Evolutionary conservation across 129 eudicot genomes (phyloP), one percentile per base, ranked within the genome.

Genomic region (Glebionis coronaria): DNA sequence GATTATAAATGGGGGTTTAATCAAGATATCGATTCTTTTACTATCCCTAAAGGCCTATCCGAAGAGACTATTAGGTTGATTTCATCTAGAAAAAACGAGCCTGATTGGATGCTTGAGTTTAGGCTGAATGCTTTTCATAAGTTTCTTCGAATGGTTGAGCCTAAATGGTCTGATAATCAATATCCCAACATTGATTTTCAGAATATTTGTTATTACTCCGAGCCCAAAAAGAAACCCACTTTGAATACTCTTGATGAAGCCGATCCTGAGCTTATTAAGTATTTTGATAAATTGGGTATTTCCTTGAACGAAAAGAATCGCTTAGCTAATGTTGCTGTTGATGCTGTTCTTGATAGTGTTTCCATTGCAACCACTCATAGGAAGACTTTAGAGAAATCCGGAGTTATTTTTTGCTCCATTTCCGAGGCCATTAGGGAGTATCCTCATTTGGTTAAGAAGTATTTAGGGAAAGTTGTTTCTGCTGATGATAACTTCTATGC

Each of bases 61-160:
- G 97, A 84, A 72, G 99, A 94, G 75, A 94, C 99, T 3, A 14
- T 94, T 63, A 79, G 92, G 81, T 66, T 89, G 19, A 94, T 94
- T 77, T 94, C 99, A 40, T 78, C 90, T 0, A 65, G 91, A 18
- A 94, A 94, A 69, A 80, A 82, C 5, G 99, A 94, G 9, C 97
- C 99, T 19, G 93, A 89, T 84, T 94, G 99, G 99, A 94, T 94
- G 99, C 91, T 94, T 80, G 97, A 94, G 73, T 86, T 86, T 69
- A 84, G 99, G 69, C 78, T 94, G 18, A 94, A 81, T 57, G 69
- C 97, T 27, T 94, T 80, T 78, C 47, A 77, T 44, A 94, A 87
- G 61, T 94, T 94, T 63, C 38, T 82, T 56, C 85, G 63, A 20
- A 86, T 94, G 99, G 80, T 69, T 49, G 99, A 94, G 56, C 99